A percentile compares a stretch with the other conserved stretches of the same genome.
These are phyloP conservation scores for Aspergillus fructus DNA, from an alignment of 2,329 filamentous ascomycete genomes.

Conservation along the genomic window DNA sequence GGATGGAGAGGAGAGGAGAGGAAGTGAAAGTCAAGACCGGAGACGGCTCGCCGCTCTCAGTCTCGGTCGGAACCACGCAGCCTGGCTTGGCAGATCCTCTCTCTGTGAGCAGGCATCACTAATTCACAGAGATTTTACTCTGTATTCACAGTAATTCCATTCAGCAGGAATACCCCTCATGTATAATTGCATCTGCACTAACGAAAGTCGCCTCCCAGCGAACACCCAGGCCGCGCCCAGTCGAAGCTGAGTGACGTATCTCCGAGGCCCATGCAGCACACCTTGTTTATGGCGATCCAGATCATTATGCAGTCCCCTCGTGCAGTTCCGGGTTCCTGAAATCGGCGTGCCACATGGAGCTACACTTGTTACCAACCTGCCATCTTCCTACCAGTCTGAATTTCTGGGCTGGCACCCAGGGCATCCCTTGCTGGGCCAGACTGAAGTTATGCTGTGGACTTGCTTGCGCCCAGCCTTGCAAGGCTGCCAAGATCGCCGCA, in stretches of 20 bases:
- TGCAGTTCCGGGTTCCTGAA: background rate
- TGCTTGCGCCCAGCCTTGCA: conserved; percentile 21
- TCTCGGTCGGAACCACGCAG: too few relatives aligned
- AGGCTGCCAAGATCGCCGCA: conserved; percentile 19
- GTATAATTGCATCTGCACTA: too few relatives aligned
- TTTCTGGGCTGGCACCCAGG: background rate
- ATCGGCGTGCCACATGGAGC: background rate
- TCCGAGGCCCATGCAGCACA: background rate
- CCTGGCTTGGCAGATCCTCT: background rate
- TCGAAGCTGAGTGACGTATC: too few relatives aligned
- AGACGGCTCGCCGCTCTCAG: background rate
- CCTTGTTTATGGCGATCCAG: background rate
- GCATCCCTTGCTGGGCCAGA: background rate
- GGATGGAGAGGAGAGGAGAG: conserved; percentile 10
- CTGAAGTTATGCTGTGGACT: background rate
- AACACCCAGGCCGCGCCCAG: too few relatives aligned
- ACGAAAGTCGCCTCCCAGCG: too few relatives aligned
- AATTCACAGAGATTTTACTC: background rate
- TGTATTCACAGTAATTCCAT: background rate
- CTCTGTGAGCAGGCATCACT: background rate
- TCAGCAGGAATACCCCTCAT: too few relatives aligned
- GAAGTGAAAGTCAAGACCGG: conserved; percentile 3
- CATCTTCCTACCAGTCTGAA: background rate
- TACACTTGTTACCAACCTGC: background rate
- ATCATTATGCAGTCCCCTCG: background rate